These are phyloP conservation scores for Kokia cookei DNA, from an alignment of 441 rosid species.

Conservation along the genomic window DNA sequence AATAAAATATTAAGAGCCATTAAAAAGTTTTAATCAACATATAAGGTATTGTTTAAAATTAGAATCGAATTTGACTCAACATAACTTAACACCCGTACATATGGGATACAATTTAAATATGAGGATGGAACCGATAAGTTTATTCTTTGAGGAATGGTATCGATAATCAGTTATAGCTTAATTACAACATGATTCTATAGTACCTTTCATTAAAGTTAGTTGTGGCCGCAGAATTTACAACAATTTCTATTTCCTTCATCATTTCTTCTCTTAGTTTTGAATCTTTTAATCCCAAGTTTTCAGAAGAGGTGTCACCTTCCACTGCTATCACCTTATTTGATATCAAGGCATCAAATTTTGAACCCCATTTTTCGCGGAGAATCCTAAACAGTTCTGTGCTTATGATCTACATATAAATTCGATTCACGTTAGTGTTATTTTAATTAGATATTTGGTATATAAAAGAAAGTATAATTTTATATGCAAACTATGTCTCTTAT, in stretches of 20 bases:
- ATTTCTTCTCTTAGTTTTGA: constrained; percentile 15
- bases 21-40: too few species aligned
- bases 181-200: constrained; percentile 23
- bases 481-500: neutral
- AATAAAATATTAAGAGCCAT: too few species aligned
- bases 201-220: constrained; percentile 33
- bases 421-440: neutral
- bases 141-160: too few species aligned
- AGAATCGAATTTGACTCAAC: too few species aligned
- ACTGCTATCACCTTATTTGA: constrained; percentile 21
- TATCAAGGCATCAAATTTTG: constrained; percentile 8
- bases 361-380: constrained; percentile 16
- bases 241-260: constrained; percentile 14
- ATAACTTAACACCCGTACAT: too few species aligned
- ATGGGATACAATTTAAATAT: neutral
- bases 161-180: neutral
- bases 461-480: too few species aligned
- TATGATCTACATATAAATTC: constrained; percentile 3
- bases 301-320: constrained; percentile 21
- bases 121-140: neutral
- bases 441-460: neutral
- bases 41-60: too few species aligned
- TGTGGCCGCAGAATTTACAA: constrained; percentile 33
- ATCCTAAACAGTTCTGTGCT: constrained; percentile 25
- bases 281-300: constrained; percentile 24